phyloP scores from a whole-genome alignment of 1,284 basidiomycete genomes.

The Afroboletus lepidellus region DNA sequence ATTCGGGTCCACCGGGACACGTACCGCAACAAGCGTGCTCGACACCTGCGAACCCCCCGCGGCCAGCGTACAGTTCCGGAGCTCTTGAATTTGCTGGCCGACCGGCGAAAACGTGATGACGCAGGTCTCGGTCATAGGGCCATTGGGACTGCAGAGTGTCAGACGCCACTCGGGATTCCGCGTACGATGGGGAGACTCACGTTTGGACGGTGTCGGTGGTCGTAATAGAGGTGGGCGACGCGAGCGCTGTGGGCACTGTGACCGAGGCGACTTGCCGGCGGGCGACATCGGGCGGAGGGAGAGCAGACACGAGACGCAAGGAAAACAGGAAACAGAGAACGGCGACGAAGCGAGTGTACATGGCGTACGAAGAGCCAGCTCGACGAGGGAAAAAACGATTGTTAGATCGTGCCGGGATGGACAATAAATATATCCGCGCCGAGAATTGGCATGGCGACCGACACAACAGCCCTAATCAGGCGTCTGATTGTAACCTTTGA shows the following conservation, averaged over 20 bases:
- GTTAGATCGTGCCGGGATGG: no score
- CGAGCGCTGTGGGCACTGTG: conserved; percentile 19
- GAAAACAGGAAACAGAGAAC: conserved; percentile 22
- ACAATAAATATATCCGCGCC: not conserved
- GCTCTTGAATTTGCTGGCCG: conserved; percentile 56
- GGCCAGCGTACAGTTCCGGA: conserved; percentile 53
- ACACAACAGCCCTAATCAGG: not conserved
- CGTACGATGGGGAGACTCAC: conserved; percentile 18
- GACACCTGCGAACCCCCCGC: conserved; percentile 22
- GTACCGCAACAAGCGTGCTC: conserved; percentile 7
- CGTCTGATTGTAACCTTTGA: not conserved
- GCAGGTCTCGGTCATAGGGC: conserved; percentile 61
- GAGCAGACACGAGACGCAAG: conserved; percentile 21
- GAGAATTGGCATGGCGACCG: conserved; percentile 25
- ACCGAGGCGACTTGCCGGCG: conserved; percentile 25
- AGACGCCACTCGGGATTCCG: not conserved
- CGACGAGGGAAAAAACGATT: conserved; percentile 3
- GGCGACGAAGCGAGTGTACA: conserved; percentile 20
- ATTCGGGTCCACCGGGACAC: not conserved
- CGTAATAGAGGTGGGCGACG: conserved; percentile 30
- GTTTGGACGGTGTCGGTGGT: conserved; percentile 28
- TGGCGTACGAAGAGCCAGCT: conserved; percentile 33
- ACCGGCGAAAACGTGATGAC: conserved; percentile 59
- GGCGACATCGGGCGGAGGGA: conserved; percentile 19
- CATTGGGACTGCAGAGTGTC: conserved; percentile 36